Base-by-base conservation (phyloP, 2,329 filamentous ascomycete genomes). In the Trichoderma lentiforme region DNA sequence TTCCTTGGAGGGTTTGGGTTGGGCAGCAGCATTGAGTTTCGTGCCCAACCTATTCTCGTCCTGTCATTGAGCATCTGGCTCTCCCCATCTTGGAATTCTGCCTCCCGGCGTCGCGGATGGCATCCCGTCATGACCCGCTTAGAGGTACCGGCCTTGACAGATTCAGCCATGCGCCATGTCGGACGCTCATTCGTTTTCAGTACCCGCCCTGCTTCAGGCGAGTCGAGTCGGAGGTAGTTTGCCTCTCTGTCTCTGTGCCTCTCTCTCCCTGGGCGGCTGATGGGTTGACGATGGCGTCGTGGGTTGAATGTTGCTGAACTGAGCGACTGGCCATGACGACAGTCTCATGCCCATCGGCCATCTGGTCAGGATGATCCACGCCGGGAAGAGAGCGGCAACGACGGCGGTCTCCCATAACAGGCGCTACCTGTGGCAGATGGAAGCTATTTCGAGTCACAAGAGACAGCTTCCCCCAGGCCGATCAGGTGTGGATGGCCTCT, bases 1-100 rank as follows among this genome's bases (percentile, higher is more conserved):
- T 43, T 61, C 71, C 53, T 62, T 28, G 39, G 36, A 61, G 65
- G 56, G 66, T 39, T 21, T 18, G 39, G 57, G 68, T 73, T 70
- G 61, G 72, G 71, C 72, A 34, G 68, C 73, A 56, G 70, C 39
- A 43, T n/a, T 36, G 18, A 61, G 68, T 36, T 69, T 74, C 72
- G 68, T 75, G 74, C 73, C 73, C 72, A 74, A 74, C 73, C 70
- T 72, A 18, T 70, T 61, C 71, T 72, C 57, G 58, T 47, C 65
- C 24, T 58, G 56, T 60, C 32, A 58, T 65, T 69, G 58, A 60
- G 70, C 63, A 12, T 71, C 62, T 57, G 28, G 28, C 56, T 60
- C 57, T 60, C 57, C 32, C 64, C 64, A 53, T 53, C 57, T 43
- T 66, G 36, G 28, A 66, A 66, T 26, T 60, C 57, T 73, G 51